These are phyloP conservation scores for Kickxella alabastrina DNA, from an alignment of 192 early-diverging fungal genomes.

Conservation along the genomic window DNA sequence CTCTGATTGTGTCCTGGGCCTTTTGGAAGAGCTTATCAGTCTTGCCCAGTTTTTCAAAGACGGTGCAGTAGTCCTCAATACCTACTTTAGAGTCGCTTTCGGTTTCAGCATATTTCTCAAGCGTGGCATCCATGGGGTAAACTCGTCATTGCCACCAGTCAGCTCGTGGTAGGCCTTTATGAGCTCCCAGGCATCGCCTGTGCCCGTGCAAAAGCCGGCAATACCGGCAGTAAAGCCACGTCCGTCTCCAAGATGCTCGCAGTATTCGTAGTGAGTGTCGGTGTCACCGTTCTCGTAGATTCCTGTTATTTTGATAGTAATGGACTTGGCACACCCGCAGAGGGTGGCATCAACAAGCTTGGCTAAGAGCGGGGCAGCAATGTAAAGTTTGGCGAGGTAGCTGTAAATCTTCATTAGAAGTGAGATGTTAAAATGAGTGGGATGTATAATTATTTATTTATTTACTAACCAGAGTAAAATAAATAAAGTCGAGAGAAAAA, in stretches of 20 bases:
- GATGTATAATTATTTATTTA: not conserved
- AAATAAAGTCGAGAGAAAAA: no score
- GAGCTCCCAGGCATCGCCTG: slow-evolving; percentile 23
- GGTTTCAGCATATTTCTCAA: slow-evolving; percentile 8
- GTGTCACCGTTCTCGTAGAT: slow-evolving; percentile 41
- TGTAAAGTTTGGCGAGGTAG: not conserved
- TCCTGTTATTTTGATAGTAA: slow-evolving; percentile 53
- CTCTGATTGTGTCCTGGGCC: slow-evolving; percentile 19
- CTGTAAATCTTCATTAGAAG: not conserved
- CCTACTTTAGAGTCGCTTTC: slow-evolving; percentile 11
- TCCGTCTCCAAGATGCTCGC: slow-evolving; percentile 33
- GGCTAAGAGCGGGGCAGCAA: not conserved
- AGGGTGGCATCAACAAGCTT: slow-evolving; percentile 23
- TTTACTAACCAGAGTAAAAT: no score
- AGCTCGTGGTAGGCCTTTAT: slow-evolving; percentile 16
- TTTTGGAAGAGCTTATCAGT: slow-evolving; percentile 22
- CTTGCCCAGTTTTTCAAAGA: slow-evolving; percentile 39
- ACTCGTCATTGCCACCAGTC: slow-evolving; percentile 29
- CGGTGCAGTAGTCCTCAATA: slow-evolving; percentile 41
- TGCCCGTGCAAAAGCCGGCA: slow-evolving; percentile 51
- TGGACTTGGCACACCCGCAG: slow-evolving; percentile 35
- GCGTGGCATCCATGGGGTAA: slow-evolving; percentile 24
- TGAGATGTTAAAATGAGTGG: not conserved
- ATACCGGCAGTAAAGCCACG: slow-evolving; percentile 53
- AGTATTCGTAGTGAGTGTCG: slow-evolving; percentile 43